Evolutionary conservation across 768 basidiomycete species (phyloP).

Genomic region (Termitomyces sp.): DNA sequence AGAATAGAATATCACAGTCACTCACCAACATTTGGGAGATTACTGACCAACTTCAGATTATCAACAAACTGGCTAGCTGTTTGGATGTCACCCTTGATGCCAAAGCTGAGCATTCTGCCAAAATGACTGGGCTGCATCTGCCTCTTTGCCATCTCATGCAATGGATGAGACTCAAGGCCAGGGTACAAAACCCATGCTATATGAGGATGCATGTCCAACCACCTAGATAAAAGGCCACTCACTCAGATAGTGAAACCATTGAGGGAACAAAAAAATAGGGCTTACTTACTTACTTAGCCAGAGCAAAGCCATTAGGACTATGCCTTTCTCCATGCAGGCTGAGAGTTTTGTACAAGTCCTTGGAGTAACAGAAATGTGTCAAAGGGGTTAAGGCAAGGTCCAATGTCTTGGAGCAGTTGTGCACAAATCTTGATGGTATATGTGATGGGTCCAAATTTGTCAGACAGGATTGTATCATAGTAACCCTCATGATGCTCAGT

Average conservation of each 20-base stretch:
- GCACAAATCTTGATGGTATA: conserved; percentile 66
- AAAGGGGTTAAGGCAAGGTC: conserved; percentile 66
- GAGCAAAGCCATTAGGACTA: conserved; percentile 62
- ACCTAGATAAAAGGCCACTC: conserved; percentile 25
- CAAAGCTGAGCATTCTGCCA: conserved; percentile 79
- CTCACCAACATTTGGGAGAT: conserved; percentile 70
- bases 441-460: conserved; percentile 62
- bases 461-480: conserved; percentile 64
- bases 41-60: conserved; percentile 62
- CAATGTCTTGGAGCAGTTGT: conserved; percentile 64
- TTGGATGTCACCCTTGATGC: conserved; percentile 57
- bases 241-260: conserved; percentile 7
- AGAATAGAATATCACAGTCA: conserved; percentile 2
- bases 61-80: conserved; percentile 65
- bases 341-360: conserved; percentile 67
- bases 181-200: conserved; percentile 80
- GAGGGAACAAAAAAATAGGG: not conserved
- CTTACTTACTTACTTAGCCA: conserved; percentile 52
- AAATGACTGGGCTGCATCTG: conserved; percentile 53
- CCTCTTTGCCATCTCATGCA: conserved; percentile 54
- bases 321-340: conserved; percentile 71
- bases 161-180: conserved; percentile 61
- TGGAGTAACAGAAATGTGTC: conserved; percentile 74
- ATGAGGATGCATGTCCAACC: conserved; percentile 60
- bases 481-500: conserved; percentile 75